phyloP scores from a whole-genome alignment of 495 filamentous ascomycete species.

The Neurospora sp. region DNA sequence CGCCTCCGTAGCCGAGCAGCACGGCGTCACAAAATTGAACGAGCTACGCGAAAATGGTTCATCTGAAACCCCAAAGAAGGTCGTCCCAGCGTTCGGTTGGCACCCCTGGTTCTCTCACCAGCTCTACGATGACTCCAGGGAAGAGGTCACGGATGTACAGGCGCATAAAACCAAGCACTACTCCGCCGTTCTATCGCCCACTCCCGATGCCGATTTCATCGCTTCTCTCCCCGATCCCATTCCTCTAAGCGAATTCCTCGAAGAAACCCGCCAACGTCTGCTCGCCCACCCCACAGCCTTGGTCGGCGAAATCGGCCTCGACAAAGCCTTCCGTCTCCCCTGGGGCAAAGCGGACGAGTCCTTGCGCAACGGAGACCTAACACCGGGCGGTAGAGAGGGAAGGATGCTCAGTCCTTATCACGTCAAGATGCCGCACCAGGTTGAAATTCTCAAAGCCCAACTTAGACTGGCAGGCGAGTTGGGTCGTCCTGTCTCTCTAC shows the following conservation, averaged over 20 bases:
- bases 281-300: slow-evolving; percentile 55
- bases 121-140: slow-evolving; percentile 53
- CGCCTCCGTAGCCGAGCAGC: slow-evolving; percentile 47
- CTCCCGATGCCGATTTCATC: slow-evolving; percentile 50
- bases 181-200: slow-evolving; percentile 46
- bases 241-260: slow-evolving; percentile 55
- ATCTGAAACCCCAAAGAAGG: slow-evolving; percentile 15
- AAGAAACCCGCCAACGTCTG: slow-evolving; percentile 54
- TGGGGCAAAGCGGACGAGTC: slow-evolving; percentile 24
- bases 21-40: slow-evolving; percentile 17
- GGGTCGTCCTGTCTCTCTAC: slow-evolving; percentile 70
- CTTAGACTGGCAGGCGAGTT: slow-evolving; percentile 78
- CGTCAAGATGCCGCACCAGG: slow-evolving; percentile 73
- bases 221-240: slow-evolving; percentile 58
- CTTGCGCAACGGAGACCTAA: slow-evolving; percentile 39
- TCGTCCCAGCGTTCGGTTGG: slow-evolving; percentile 92
- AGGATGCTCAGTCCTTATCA: slow-evolving; percentile 60
- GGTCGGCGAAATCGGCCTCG: slow-evolving; percentile 83
- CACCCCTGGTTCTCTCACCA: slow-evolving; percentile 98
- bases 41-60: not conserved
- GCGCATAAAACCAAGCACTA: slow-evolving; percentile 62
- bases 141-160: slow-evolving; percentile 8
- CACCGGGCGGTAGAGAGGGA: slow-evolving; percentile 77
- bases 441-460: slow-evolving; percentile 64
- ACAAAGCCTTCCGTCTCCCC: slow-evolving; percentile 78